Percentiles rank a stretch among this genome's conserved stretches.
phyloP scores from a whole-genome alignment of 169 alveolate genomes.

The Fabrea salina region DNA sequence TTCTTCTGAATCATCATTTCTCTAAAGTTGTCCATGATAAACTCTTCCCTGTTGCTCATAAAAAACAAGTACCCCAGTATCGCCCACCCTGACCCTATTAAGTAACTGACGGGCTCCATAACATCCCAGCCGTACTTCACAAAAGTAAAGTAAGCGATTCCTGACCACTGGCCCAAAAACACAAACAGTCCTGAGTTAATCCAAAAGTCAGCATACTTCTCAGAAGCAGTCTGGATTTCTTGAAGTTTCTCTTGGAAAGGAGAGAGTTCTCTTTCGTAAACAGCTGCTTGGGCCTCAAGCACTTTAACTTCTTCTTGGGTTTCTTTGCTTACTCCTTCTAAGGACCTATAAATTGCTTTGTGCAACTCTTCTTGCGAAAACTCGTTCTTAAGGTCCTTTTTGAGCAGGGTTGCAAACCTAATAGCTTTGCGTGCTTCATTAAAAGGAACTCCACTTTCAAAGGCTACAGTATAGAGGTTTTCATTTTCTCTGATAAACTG shows the following conservation, averaged over 20 bases:
- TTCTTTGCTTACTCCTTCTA: background rate
- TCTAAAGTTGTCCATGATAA: constrained; percentile 29
- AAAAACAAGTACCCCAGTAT: constrained; percentile 40
- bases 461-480: background rate
- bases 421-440: background rate
- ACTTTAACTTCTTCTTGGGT: background rate
- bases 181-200: background rate
- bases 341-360: background rate
- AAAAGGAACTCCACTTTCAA: background rate
- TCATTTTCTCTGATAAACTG: constrained; percentile 4
- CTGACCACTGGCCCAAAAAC: constrained; percentile 23
- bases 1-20: background rate
- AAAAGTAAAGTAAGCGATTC: constrained; percentile 28
- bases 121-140: constrained; percentile 45
- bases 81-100: constrained; percentile 45
- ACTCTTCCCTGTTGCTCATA: constrained; percentile 41
- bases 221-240: background rate
- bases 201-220: background rate
- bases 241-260: background rate
- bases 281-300: background rate
- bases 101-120: constrained; percentile 58
- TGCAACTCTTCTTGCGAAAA: background rate
- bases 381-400: background rate
- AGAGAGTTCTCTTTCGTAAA: background rate
- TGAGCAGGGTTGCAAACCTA: background rate